phyloP scores from a whole-genome alignment of 1,284 basidiomycete species.

The Rhodotorula mucilaginosa region DNA sequence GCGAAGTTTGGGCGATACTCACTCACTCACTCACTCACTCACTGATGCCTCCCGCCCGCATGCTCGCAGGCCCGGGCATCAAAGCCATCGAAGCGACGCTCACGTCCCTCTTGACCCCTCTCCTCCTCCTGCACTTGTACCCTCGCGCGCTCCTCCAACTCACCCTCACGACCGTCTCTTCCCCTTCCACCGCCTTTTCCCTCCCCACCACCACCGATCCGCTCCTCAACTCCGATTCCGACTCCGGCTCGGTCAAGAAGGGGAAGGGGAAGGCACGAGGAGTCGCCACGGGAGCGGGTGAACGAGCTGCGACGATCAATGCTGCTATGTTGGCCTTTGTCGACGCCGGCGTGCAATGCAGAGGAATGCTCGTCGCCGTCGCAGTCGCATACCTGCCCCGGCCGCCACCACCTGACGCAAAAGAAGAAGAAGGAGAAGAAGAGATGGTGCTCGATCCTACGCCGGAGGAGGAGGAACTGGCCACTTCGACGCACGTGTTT shows the following conservation, averaged over 20 bases:
- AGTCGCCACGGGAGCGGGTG: conserved; percentile 34
- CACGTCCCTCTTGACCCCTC: conserved; percentile 47
- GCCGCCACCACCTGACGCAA: conserved; percentile 46
- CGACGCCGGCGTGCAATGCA: conserved; percentile 52
- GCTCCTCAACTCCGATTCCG: conserved; percentile 4
- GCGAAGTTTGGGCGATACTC: too few relatives aligned
- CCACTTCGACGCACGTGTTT: conserved; percentile 58
- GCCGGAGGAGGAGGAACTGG: conserved; percentile 61
- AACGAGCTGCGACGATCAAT: conserved; percentile 58
- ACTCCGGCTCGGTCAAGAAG: too few relatives aligned
- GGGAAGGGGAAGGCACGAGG: conserved; percentile 41
- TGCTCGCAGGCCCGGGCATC: conserved; percentile 47
- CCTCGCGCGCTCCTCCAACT: conserved; percentile 62
- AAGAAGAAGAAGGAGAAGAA: conserved; percentile 56
- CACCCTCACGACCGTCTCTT: conserved; percentile 58
- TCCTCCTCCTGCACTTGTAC: conserved; percentile 53
- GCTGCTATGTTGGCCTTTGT: conserved; percentile 53
- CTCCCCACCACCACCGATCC: conserved; percentile 53
- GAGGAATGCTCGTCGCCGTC: conserved; percentile 52
- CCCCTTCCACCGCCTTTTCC: conserved; percentile 58
- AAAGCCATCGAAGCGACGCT: conserved; percentile 49
- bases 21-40: too few relatives aligned
- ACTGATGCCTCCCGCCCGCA: too few relatives aligned
- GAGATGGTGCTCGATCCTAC: conserved; percentile 71
- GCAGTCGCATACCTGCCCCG: conserved; percentile 51